Evolutionary conservation across 208 protist genomes (phyloP).

Genomic region (Trypanosoma lewisi): DNA sequence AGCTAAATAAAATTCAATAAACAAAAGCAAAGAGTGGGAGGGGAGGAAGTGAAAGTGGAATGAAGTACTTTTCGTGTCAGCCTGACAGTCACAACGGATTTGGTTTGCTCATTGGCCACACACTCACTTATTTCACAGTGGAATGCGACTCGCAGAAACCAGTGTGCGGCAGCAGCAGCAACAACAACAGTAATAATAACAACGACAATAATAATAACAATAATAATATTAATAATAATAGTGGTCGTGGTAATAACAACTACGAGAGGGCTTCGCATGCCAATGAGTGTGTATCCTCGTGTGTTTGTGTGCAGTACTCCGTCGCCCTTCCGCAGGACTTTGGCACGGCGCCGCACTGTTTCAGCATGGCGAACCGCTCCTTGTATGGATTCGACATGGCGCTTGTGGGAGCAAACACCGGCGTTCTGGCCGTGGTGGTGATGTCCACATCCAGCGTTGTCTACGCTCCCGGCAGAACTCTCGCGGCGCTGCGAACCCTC

Average conservation of each 20-base stretch:
- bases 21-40: too few species aligned
- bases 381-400: slow-evolving; percentile 69
- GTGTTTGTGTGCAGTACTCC: slow-evolving; percentile 39
- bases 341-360: slow-evolving; percentile 48
- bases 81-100: slow-evolving; percentile 86
- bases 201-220: slow-evolving; percentile 1
- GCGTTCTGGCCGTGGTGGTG: slow-evolving; percentile 54
- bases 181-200: background rate
- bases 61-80: slow-evolving; percentile 84
- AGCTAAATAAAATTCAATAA: too few species aligned
- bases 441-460: slow-evolving; percentile 36
- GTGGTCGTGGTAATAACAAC: background rate
- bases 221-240: background rate
- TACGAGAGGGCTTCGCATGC: background rate
- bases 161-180: background rate
- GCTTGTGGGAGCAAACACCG: slow-evolving; percentile 55
- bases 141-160: too few species aligned
- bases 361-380: slow-evolving; percentile 71
- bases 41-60: slow-evolving; percentile 14
- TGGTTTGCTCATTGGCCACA: slow-evolving; percentile 58
- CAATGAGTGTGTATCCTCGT: too few species aligned
- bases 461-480: slow-evolving; percentile 44
- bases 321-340: slow-evolving; percentile 58
- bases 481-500: slow-evolving; percentile 30
- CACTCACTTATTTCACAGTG: slow-evolving; percentile 73